Evolutionary conservation across 169 alveolate genomes (phyloP).

Genomic region (Plasmodium inui): DNA sequence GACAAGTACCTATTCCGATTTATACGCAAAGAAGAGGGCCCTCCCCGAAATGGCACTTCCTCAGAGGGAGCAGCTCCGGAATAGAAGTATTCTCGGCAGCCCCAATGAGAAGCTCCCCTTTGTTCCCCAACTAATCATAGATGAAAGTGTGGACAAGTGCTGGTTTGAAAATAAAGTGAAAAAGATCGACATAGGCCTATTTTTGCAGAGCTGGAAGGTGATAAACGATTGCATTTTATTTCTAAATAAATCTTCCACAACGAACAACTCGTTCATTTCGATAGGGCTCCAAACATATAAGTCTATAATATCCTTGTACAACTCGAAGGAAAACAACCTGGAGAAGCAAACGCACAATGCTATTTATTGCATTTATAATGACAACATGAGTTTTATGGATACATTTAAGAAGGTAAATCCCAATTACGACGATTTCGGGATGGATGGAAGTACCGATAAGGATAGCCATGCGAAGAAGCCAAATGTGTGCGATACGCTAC

Average conservation of each 20-base stretch:
- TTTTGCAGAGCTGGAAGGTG: slow-evolving; percentile 72
- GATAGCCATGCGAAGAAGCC: slow-evolving; percentile 17
- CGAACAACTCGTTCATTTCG: slow-evolving; percentile 67
- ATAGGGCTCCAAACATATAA: slow-evolving; percentile 61
- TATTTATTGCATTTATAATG: slow-evolving; percentile 65
- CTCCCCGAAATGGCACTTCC: background rate
- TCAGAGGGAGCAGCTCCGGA: background rate
- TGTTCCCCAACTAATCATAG: slow-evolving; percentile 33
- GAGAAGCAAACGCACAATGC: slow-evolving; percentile 68
- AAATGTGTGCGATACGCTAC: slow-evolving; percentile 40
- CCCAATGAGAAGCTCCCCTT: background rate
- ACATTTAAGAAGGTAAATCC: slow-evolving; percentile 26
- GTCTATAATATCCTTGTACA: slow-evolving; percentile 50
- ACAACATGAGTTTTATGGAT: slow-evolving; percentile 51
- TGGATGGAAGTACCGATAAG: slow-evolving; percentile 5
- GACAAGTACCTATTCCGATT: background rate
- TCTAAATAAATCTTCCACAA: slow-evolving; percentile 55
- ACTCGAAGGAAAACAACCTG: slow-evolving; percentile 42
- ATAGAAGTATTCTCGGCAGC: background rate
- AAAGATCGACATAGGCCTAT: slow-evolving; percentile 29
- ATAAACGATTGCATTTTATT: slow-evolving; percentile 52
- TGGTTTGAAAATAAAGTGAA: slow-evolving; percentile 67
- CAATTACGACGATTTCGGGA: slow-evolving; percentile 42
- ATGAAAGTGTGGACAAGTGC: slow-evolving; percentile 53
- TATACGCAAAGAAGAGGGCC: background rate